These are phyloP conservation scores for Emericellopsis terricola DNA, from an alignment of 495 filamentous ascomycete species.

Conservation along the genomic window DNA sequence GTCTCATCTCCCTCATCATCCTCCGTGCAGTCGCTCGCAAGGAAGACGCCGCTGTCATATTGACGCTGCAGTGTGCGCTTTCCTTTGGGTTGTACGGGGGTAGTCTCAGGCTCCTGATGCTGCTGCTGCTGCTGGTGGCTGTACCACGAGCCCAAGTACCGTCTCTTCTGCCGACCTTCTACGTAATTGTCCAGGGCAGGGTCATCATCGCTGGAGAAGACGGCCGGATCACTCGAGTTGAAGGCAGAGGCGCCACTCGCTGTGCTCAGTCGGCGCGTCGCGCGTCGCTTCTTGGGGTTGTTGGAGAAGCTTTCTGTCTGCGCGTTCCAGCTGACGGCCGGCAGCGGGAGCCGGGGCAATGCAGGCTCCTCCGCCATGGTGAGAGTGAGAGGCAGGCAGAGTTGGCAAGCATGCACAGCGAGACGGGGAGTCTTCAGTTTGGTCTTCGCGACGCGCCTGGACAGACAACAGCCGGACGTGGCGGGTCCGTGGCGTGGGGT, in stretches of 20 bases:
- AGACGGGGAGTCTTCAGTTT: neutral
- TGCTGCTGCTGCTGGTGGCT: conserved; percentile 51
- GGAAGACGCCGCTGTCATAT: conserved; percentile 70
- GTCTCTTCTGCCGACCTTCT: conserved; percentile 36
- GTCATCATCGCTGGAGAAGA: conserved; percentile 68
- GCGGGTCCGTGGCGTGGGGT: too few species aligned
- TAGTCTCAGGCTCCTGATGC: conserved; percentile 20
- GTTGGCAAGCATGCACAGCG: neutral
- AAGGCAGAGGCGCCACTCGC: conserved; percentile 2
- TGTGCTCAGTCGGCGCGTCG: neutral
- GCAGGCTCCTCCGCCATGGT: conserved; percentile 26
- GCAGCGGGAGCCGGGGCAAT: conserved; percentile 20
- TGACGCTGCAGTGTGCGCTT: conserved; percentile 41
- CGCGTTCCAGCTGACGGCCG: conserved; percentile 14
- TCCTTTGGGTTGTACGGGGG: conserved; percentile 10
- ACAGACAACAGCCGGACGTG: too few species aligned
- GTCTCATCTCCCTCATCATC: conserved; percentile 15
- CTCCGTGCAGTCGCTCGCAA: conserved; percentile 44
- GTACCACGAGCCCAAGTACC: conserved; percentile 57
- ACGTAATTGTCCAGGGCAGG: conserved; percentile 55
- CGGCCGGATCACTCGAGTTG: conserved; percentile 51
- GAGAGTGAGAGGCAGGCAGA: neutral
- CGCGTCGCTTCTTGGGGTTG: conserved; percentile 22
- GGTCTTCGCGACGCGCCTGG: too few species aligned
- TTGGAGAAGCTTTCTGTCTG: conserved; percentile 12